phyloP scores from a whole-genome alignment of 495 filamentous ascomycete genomes.

The Symbiotaphrina buchneri region DNA sequence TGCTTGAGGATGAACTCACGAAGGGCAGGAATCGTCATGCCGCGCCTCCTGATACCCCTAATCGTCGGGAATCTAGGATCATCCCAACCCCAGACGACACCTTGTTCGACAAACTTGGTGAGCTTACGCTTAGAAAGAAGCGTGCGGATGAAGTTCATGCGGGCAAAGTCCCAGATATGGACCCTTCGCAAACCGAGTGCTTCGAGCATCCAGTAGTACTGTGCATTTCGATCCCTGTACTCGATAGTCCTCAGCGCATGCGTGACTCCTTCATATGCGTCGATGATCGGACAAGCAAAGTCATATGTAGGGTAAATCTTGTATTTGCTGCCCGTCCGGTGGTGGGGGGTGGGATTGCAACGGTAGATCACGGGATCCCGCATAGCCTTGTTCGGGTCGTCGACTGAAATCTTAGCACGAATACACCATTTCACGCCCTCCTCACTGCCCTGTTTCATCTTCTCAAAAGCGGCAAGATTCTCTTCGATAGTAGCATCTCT shows the following conservation, averaged over 20 bases:
- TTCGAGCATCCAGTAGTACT: conserved; percentile 92
- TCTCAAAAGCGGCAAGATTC: conserved; percentile 57
- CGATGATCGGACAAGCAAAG: conserved; percentile 80
- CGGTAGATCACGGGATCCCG: conserved; percentile 91
- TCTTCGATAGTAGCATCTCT: conserved; percentile 62
- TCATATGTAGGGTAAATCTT: conserved; percentile 96
- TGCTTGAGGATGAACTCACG: conserved; percentile 87
- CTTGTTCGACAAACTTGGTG: conserved; percentile 73
- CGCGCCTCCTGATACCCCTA: conserved; percentile 67
- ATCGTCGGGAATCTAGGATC: conserved; percentile 91
- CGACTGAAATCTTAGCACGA: conserved; percentile 68
- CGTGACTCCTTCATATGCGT: conserved; percentile 78
- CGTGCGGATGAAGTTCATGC: conserved; percentile 87
- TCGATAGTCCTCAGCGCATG: conserved; percentile 91
- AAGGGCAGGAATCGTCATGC: conserved; percentile 75
- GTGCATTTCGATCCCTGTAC: conserved; percentile 90
- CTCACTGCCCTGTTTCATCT: conserved; percentile 65
- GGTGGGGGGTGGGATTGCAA: conserved; percentile 60
- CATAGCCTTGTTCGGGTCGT: conserved; percentile 69
- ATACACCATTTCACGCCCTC: conserved; percentile 68
- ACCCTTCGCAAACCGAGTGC: conserved; percentile 68
- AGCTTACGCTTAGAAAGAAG: conserved; percentile 89
- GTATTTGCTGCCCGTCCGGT: conserved; percentile 75
- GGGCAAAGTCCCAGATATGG: conserved; percentile 92
- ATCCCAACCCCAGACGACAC: conserved; percentile 81